Evolutionary conservation across 768 basidiomycete genomes (phyloP).

Genomic region (Coprinopsis marcescibilis): DNA sequence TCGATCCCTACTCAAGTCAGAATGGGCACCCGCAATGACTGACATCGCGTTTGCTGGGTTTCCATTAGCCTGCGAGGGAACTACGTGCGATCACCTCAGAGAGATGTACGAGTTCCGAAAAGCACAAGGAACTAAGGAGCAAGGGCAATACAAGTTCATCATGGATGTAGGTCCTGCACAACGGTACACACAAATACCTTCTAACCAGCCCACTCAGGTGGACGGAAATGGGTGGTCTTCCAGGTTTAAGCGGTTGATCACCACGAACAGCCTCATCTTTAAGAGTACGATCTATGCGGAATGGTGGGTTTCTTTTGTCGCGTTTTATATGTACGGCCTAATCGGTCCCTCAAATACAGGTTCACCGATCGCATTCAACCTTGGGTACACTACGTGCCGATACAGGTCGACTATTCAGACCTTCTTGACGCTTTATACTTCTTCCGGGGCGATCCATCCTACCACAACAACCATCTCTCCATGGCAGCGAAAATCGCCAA

Average conservation of each 20-base stretch:
- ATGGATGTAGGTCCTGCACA: conserved; percentile 38
- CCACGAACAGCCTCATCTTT: conserved; percentile 57
- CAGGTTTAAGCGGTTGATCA: conserved; percentile 60
- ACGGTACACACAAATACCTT: background rate
- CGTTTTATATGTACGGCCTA: background rate
- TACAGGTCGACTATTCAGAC: conserved; percentile 58
- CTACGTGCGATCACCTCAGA: conserved; percentile 38
- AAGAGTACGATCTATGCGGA: conserved; percentile 72
- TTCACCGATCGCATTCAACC: conserved; percentile 52
- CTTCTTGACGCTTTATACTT: conserved; percentile 67
- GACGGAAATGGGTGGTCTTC: conserved; percentile 68
- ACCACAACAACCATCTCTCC: conserved; percentile 50
- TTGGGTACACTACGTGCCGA: conserved; percentile 72
- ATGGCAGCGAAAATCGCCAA: conserved; percentile 42
- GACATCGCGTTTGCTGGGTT: conserved; percentile 40
- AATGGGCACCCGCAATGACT: conserved; percentile 26
- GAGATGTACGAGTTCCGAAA: conserved; percentile 45
- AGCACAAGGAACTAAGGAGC: conserved; percentile 37
- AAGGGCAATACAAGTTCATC: conserved; percentile 27
- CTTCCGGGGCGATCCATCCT: conserved; percentile 56
- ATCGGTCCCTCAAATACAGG: conserved; percentile 27
- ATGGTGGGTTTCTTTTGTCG: conserved; percentile 38
- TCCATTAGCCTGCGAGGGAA: conserved; percentile 35
- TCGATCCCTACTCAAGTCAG: conserved; percentile 1
- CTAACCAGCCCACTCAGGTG: conserved; percentile 26